A percentile compares a stretch with the other conserved stretches of the same genome.
These are phyloP conservation scores for Exophiala alcalophila DNA, from an alignment of 2,329 filamentous ascomycete species.

Conservation along the genomic window DNA sequence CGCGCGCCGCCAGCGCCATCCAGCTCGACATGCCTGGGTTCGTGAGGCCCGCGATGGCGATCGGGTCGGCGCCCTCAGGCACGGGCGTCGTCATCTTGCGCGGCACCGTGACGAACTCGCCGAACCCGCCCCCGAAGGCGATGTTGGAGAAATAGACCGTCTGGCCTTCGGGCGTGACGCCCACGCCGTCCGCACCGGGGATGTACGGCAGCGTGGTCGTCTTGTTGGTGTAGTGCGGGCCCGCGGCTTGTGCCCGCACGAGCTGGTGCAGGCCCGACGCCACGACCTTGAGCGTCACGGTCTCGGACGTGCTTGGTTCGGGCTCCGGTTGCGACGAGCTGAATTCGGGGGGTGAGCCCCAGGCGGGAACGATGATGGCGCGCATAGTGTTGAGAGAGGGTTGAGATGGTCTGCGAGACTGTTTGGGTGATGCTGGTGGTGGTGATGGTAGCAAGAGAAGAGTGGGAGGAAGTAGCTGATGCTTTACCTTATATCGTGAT, in stretches of 20 bases:
- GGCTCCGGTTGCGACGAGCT: conserved; percentile 21
- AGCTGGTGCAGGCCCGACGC: conserved; percentile 54
- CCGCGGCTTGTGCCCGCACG: conserved; percentile 53
- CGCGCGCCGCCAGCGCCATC: conserved; percentile 54
- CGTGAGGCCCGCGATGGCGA: conserved; percentile 52
- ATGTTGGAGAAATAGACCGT: conserved; percentile 52
- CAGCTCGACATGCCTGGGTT: conserved; percentile 58
- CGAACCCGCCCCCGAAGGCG: conserved; percentile 23
- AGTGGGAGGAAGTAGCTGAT: neutral
- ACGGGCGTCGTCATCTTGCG: conserved; percentile 41
- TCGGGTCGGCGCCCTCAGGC: conserved; percentile 44
- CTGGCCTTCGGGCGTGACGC: conserved; percentile 44
- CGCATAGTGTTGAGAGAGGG: conserved; percentile 15
- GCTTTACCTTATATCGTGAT: too few relatives aligned
- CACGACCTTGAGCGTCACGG: conserved; percentile 52
- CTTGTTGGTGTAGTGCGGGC: conserved; percentile 54
- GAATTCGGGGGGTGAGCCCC: conserved; percentile 23
- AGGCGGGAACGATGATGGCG: conserved; percentile 23
- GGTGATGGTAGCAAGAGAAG: too few relatives aligned
- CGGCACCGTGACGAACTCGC: conserved; percentile 45
- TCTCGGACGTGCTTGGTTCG: conserved; percentile 24
- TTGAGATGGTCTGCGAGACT: neutral
- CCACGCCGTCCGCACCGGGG: conserved; percentile 55
- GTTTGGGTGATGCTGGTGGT: too few relatives aligned
- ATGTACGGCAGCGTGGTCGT: conserved; percentile 47